Percentiles rank a stretch among this genome's conserved stretches.
phyloP scores from a whole-genome alignment of 2,329 filamentous ascomycete genomes.

The Aspergillus luchuensis region DNA sequence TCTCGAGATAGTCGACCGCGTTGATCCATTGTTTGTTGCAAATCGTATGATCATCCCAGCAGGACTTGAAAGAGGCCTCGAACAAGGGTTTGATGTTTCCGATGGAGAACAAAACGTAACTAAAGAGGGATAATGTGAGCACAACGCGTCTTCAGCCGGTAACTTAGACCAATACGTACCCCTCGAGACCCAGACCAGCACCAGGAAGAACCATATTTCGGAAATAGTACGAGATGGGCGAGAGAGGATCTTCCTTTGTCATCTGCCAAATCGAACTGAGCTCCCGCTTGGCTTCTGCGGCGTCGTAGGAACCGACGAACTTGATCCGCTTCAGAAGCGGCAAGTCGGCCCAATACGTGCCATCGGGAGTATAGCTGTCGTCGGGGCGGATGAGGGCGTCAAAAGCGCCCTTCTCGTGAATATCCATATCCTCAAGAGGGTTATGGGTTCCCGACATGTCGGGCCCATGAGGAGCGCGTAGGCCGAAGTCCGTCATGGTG shows the following conservation, averaged over 20 bases:
- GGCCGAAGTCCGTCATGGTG: conserved; percentile 43
- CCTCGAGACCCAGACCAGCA: conserved; percentile 88
- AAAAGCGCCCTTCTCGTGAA: conserved; percentile 66
- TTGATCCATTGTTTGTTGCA: conserved; percentile 81
- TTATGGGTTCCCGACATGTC: conserved; percentile 50
- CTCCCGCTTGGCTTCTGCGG: conserved; percentile 69
- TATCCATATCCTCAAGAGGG: conserved; percentile 55
- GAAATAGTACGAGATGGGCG: conserved; percentile 82
- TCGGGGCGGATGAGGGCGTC: conserved; percentile 80
- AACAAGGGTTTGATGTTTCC: conserved; percentile 88
- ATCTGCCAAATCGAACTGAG: conserved; percentile 68
- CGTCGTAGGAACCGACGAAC: conserved; percentile 77
- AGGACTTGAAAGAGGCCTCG: conserved; percentile 70
- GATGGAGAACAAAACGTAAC: conserved; percentile 95
- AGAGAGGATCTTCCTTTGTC: conserved; percentile 83
- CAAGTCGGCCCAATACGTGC: conserved; percentile 92
- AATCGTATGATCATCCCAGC: conserved; percentile 69
- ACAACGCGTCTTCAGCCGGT: not conserved
- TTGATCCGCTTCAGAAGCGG: conserved; percentile 67
- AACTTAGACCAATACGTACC: conserved; percentile 44
- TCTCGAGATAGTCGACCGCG: conserved; percentile 87
- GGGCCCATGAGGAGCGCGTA: conserved; percentile 50
- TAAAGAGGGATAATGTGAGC: conserved; percentile 27
- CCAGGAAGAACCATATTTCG: conserved; percentile 89
- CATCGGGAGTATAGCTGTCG: conserved; percentile 80